Conservation (phyloP, 306 rosid species). For the Herpetospermum pedunculosum region DNA sequence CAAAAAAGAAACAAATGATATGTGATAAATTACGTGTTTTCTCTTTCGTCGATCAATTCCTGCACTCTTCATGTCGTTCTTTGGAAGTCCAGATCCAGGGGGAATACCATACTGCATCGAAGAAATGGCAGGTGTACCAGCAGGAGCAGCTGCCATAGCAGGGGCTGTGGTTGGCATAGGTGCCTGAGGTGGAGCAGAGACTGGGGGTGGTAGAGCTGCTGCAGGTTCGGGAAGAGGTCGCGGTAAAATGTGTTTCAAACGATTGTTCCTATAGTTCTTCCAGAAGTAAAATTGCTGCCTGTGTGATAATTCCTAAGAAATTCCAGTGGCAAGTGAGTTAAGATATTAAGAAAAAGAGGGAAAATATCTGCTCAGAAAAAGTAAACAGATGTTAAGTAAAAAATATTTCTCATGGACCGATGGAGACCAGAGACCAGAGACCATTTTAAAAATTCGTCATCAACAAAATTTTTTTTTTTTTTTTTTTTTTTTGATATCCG, state of each 20-base stretch:
- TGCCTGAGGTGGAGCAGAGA: slow-evolving; percentile 39
- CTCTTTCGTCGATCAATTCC: slow-evolving; percentile 78
- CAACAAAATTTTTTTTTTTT: no score
- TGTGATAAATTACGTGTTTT: slow-evolving; percentile 28
- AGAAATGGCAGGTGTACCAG: slow-evolving; percentile 38
- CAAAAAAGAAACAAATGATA: neutral
- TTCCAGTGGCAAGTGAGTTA: neutral
- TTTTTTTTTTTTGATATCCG: no score
- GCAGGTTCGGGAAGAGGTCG: slow-evolving; percentile 68
- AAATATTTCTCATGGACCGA: neutral
- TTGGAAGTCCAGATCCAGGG: slow-evolving; percentile 46
- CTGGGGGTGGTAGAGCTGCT: slow-evolving; percentile 37
- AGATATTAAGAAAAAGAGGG: neutral
- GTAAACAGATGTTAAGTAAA: neutral
- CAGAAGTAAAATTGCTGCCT: slow-evolving; percentile 96
- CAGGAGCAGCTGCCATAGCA: slow-evolving; percentile 33
- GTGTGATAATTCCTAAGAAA: slow-evolving; percentile 72
- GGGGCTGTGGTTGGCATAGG: slow-evolving; percentile 33
- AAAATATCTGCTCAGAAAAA: neutral
- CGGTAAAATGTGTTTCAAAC: slow-evolving; percentile 81
- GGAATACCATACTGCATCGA: slow-evolving; percentile 68
- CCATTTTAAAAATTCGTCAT: neutral
- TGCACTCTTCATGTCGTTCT: slow-evolving; percentile 61
- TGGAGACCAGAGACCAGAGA: neutral
- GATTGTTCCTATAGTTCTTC: slow-evolving; percentile 91